phyloP scores from a whole-genome alignment of 2,329 filamentous ascomycete species.

The Delphinella strobiligena region DNA sequence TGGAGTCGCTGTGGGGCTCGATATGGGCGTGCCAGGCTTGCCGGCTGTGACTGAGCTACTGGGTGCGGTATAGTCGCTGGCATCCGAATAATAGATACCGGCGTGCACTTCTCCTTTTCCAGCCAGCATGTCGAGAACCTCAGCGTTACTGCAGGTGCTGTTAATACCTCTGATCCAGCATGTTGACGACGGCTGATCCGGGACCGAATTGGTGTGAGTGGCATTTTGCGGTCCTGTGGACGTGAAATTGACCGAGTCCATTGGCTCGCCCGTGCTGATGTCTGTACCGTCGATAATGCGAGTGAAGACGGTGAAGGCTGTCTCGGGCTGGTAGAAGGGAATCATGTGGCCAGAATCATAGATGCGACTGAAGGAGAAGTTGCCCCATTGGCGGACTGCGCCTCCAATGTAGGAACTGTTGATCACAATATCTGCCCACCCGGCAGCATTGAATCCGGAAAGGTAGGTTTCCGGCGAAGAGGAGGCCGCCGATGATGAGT shows the following conservation, averaged over 20 bases:
- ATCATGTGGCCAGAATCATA: slow-evolving; percentile 43
- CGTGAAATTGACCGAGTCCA: slow-evolving; percentile 41
- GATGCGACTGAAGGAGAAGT: slow-evolving; percentile 41
- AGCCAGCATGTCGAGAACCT: slow-evolving; percentile 35
- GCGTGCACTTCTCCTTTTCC: slow-evolving; percentile 47
- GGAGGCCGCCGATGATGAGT: slow-evolving; percentile 9
- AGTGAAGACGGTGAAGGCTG: slow-evolving; percentile 40
- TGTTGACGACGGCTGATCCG: slow-evolving; percentile 36
- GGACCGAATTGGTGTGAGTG: slow-evolving; percentile 43
- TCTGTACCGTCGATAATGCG: slow-evolving; percentile 40
- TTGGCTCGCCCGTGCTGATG: slow-evolving; percentile 35
- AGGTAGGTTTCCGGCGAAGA: slow-evolving; percentile 33
- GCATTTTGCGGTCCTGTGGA: slow-evolving; percentile 48
- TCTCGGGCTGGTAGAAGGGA: slow-evolving; percentile 42
- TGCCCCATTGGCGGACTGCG: slow-evolving; percentile 63
- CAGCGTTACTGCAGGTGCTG: slow-evolving; percentile 41
- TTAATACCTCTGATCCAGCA: slow-evolving; percentile 48
- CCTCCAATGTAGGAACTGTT: slow-evolving; percentile 51
- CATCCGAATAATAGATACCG: slow-evolving; percentile 41
- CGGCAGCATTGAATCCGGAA: slow-evolving; percentile 48
- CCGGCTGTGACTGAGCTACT: slow-evolving; percentile 19
- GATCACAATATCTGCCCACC: slow-evolving; percentile 60
- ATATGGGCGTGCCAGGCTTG: slow-evolving; percentile 19
- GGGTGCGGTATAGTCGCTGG: slow-evolving; percentile 25
- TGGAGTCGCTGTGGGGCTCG: slow-evolving; percentile 9